Base-by-base conservation (phyloP, 164 flowering plant genomes). In the Berberis thunbergii region DNA sequence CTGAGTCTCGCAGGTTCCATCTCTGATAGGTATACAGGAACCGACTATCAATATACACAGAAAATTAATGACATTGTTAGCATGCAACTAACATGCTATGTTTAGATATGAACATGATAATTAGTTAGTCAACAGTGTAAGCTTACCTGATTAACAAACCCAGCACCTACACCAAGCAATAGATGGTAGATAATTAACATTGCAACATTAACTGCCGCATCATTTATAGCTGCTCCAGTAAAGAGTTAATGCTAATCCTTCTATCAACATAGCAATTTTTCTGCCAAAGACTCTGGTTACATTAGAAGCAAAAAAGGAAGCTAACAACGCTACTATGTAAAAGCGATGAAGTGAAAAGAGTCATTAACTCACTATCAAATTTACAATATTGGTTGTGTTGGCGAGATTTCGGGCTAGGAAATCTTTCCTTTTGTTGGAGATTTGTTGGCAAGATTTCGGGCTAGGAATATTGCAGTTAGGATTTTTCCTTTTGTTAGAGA, bases 101-200 rank as follows among this genome's bases (percentile, higher is more conserved):
- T 1, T 6, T 50, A 40, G 3, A 5, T 45, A 45, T 1, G 26
- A 41, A 41, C 10, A 10, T 4, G 8, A 4, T 1, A 13, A 9
- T 49, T 7, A 38, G 1, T 26, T 6, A 45, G 26, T 26, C 26
- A 26, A 26, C 26, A 0, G 26, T 26, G 26, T 26, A 43, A 41
- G 42, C 12, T n/a, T 59, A 72, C 75, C 75, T 70, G 77, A 56
- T 61, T 74, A 1, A 69, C 74, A 8, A 62, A 74, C 1, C 77
- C 77, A 2, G 70, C 70, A 38, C 73, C 76, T 3, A 70, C 42
- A 60, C 76, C 76, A 4, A 74, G 71, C n/a, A 74, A 57, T 26
- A 70, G 26, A 39, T 74, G 69, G 45, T 74, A 73, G 10, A 74
- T 57, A 41, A 74, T 70, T 6, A 74, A 71, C 77, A 74, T 70